Evolutionary conservation across 257 asterid species (phyloP).

Genomic region (Galeopsis tetrahit): DNA sequence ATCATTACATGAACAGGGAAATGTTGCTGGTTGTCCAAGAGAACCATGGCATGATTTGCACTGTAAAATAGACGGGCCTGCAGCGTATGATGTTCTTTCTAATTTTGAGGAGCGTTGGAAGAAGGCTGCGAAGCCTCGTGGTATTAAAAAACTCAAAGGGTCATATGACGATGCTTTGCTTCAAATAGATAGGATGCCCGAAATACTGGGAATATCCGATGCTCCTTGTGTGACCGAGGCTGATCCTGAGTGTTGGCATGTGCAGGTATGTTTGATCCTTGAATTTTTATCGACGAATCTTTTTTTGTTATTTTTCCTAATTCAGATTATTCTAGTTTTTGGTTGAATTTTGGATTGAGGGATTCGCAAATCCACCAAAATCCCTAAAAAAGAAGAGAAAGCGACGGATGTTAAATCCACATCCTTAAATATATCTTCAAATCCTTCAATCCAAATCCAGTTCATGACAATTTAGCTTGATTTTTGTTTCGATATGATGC

Average conservation of each 20-base stretch:
- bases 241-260: slow-evolving; percentile 94
- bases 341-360: background rate
- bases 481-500: slow-evolving; percentile 25
- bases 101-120: slow-evolving; percentile 97
- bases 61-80: slow-evolving; percentile 94
- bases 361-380: background rate
- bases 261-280: slow-evolving; percentile 61
- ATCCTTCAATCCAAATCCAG: background rate
- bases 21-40: slow-evolving; percentile 81
- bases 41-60: slow-evolving; percentile 99
- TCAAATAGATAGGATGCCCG: slow-evolving; percentile 84
- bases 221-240: slow-evolving; percentile 65
- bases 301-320: background rate
- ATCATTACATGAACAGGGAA: slow-evolving; percentile 59
- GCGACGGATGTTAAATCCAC: background rate
- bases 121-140: slow-evolving; percentile 90
- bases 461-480: slow-evolving; percentile 10
- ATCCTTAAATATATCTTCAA: background rate
- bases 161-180: slow-evolving; percentile 92
- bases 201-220: slow-evolving; percentile 74
- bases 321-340: background rate
- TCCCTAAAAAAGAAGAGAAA: background rate
- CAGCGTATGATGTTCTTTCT: slow-evolving; percentile 89
- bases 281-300: background rate
- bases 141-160: slow-evolving; percentile 76